Conservation (phyloP, 371 early-diverging fungal genomes). For the Mortierella sp. region DNA sequence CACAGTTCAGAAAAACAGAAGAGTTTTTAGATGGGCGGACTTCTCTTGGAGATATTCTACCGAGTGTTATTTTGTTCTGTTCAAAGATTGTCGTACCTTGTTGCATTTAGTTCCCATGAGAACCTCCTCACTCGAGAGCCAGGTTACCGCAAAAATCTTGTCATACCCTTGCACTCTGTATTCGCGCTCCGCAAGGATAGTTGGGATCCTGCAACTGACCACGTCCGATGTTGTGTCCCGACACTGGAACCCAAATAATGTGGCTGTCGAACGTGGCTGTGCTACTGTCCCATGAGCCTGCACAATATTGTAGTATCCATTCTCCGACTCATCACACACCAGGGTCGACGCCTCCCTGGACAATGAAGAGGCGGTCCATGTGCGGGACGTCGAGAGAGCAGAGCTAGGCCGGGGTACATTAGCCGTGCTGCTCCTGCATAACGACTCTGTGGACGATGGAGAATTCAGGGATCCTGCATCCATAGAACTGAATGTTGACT, state of each 20-base stretch:
- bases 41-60: no score
- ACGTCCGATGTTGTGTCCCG: slow-evolving; percentile 1
- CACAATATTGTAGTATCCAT: slow-evolving; percentile 7
- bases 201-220: slow-evolving; percentile 28
- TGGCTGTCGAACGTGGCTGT: not conserved
- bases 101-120: slow-evolving; percentile 76
- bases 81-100: no score
- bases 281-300: not conserved
- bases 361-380: slow-evolving; percentile 19
- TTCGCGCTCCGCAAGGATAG: slow-evolving; percentile 33
- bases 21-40: no score
- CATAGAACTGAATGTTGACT: not conserved
- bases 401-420: slow-evolving; percentile 11
- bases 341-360: not conserved
- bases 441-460: not conserved
- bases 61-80: not conserved
- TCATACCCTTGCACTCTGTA: slow-evolving; percentile 54
- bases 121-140: slow-evolving; percentile 63
- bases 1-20: no score
- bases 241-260: not conserved
- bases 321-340: slow-evolving; percentile 14
- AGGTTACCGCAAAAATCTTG: slow-evolving; percentile 70
- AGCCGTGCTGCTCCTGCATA: not conserved
- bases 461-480: no score
- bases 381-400: slow-evolving; percentile 10